These are phyloP conservation scores for Lolium perenne DNA, from an alignment of 176 grass and related monocot genomes.

Conservation along the genomic window DNA sequence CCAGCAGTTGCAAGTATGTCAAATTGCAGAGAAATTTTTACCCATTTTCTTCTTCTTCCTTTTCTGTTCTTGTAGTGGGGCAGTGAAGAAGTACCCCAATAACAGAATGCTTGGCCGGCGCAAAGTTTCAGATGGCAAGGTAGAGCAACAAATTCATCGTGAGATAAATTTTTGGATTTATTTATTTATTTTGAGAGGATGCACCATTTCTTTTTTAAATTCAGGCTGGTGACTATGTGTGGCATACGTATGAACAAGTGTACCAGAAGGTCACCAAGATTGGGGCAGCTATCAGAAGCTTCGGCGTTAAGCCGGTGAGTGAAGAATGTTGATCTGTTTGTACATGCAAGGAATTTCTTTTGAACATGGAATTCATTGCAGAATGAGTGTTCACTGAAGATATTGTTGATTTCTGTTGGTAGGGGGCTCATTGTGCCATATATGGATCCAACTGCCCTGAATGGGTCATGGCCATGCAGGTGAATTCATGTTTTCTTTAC, in stretches of 20 bases:
- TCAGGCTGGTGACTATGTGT: conserved; percentile 72
- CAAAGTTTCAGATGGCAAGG: conserved; percentile 71
- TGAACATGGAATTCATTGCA: not conserved
- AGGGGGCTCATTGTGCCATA: conserved; percentile 91
- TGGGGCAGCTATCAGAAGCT: conserved; percentile 66
- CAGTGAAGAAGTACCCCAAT: conserved; percentile 68
- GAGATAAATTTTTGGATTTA: not conserved
- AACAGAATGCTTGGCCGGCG: conserved; percentile 90
- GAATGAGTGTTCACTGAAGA: not conserved
- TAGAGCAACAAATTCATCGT: conserved; percentile 7
- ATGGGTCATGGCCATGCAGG: conserved; percentile 98
- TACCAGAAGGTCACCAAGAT: conserved; percentile 59
- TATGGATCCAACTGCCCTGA: conserved; percentile 96
- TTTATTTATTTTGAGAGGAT: conserved; percentile 22
- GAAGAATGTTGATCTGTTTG: not conserved
- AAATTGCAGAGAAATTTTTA: conserved; percentile 3
- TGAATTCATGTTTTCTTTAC: conserved; percentile 25
- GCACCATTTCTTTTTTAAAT: not conserved
- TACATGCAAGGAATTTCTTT: not conserved
- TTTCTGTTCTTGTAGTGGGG: conserved; percentile 51
- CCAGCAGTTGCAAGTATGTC: not conserved
- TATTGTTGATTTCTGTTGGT: conserved; percentile 35
- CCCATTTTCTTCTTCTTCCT: not conserved
- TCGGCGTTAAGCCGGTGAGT: conserved; percentile 61
- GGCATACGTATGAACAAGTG: conserved; percentile 87